These are phyloP conservation scores for Debaryomyces sp. DNA, from an alignment of 1,139 yeast species.

Conservation along the genomic window DNA sequence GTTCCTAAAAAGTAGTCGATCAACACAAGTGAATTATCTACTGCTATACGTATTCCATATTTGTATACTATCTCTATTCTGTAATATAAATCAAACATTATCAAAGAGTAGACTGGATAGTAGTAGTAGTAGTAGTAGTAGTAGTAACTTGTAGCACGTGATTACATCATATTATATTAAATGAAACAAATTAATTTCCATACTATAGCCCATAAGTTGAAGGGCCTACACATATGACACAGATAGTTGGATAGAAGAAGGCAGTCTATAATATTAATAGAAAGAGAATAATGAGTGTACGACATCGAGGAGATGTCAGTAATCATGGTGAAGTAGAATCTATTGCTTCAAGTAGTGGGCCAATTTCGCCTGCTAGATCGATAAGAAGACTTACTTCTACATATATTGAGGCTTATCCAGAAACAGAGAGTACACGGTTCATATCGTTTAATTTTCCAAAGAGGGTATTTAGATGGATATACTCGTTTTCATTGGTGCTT, in stretches of 20 bases:
- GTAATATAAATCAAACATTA: not conserved
- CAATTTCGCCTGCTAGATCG: not conserved
- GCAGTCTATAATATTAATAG: not conserved
- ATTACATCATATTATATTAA: not conserved
- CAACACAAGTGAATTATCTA: not conserved
- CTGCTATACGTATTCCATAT: not conserved
- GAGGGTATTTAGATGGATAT: conserved; percentile 51
- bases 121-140: too few relatives aligned
- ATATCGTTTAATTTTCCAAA: conserved; percentile 32
- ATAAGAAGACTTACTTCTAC: conserved; percentile 5
- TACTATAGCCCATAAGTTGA: not conserved
- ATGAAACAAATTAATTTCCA: not conserved
- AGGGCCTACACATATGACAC: not conserved
- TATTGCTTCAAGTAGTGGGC: conserved; percentile 1
- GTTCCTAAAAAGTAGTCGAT: not conserved
- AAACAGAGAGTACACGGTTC: not conserved
- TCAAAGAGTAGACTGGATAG: not conserved
- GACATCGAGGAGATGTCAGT: not conserved
- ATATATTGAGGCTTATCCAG: conserved; percentile 4
- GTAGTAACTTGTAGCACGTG: not conserved
- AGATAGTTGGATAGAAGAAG: not conserved
- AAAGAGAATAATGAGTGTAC: not conserved
- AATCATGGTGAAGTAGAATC: conserved; percentile 1
- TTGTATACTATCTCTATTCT: conserved; percentile 1
- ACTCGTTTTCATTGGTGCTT: conserved; percentile 57